Conservation (phyloP, 352 stramenopile genomes). For the Peronospora destructor region DNA sequence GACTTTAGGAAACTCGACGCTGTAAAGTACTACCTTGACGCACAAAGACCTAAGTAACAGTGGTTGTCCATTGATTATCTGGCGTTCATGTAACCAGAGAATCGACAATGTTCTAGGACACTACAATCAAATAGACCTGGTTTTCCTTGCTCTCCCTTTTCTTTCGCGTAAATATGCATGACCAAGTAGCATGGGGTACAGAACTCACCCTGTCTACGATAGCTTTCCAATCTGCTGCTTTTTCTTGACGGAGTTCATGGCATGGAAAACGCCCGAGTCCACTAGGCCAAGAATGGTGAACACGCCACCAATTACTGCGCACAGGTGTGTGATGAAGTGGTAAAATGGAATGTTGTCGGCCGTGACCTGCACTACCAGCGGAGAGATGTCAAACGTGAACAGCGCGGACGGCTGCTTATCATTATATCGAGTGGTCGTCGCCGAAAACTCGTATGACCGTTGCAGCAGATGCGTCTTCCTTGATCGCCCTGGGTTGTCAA, state of each 20-base stretch:
- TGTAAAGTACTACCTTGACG: slow-evolving; percentile 63
- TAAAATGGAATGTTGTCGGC: slow-evolving; percentile 74
- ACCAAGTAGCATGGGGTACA: slow-evolving; percentile 1
- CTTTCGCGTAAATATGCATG: slow-evolving; percentile 15
- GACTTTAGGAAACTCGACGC: slow-evolving; percentile 58
- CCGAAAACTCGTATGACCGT: slow-evolving; percentile 74
- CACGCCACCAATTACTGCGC: slow-evolving; percentile 74
- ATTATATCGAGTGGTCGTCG: slow-evolving; percentile 68
- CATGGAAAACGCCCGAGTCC: slow-evolving; percentile 72
- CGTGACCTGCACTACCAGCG: slow-evolving; percentile 63
- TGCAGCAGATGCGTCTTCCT: slow-evolving; percentile 46
- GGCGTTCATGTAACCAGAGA: not conserved
- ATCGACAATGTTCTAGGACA: slow-evolving; percentile 1
- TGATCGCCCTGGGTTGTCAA: slow-evolving; percentile 56
- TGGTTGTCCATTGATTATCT: not conserved
- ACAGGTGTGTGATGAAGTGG: slow-evolving; percentile 78
- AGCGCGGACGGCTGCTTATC: slow-evolving; percentile 53
- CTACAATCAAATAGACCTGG: slow-evolving; percentile 20
- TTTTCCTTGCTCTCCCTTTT: slow-evolving; percentile 4
- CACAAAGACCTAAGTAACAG: slow-evolving; percentile 8
- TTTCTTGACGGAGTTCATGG: slow-evolving; percentile 80
- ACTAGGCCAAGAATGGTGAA: slow-evolving; percentile 83
- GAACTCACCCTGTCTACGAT: slow-evolving; percentile 21
- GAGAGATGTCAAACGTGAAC: slow-evolving; percentile 80
- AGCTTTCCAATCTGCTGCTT: slow-evolving; percentile 80